Base-by-base conservation (phyloP, 805 yeast genomes). In the Ogataea nitratoaversa region DNA sequence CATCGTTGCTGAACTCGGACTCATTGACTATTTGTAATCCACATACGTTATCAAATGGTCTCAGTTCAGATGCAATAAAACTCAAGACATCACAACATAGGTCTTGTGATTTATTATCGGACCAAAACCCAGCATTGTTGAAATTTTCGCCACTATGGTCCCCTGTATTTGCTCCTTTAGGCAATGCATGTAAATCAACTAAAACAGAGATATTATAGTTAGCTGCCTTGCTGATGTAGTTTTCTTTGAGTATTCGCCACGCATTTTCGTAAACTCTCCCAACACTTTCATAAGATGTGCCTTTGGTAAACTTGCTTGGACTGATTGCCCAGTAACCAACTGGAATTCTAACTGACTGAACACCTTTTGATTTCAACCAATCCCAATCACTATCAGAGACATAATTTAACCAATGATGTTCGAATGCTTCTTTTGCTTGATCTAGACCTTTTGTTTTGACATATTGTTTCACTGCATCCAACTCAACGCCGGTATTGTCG, bases 21-120 rank as follows among this genome's bases (percentile, higher is more conserved):
- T 91, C 98, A 57, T 91, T 91, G 32, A 88, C 87, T 16, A 91
- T 68, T 65, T 91, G 95, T 44, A 91, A 59, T 1, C 90, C 98
- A 19, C 81, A 73, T 12, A 93, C 74, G 57, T 89, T 89, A 12
- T 82, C 93, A 49, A 62, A 70, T 0, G 54, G 34, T 7, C 37
- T 33, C 42, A 87, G 63, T 39, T 85, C 91, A 8, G 62, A 44
- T 8, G 88, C 89, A 36, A 86, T 66, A 46, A 74, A 84, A 32
- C 72, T 71, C 25, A 85, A 59, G 32, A 76, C 63, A 0, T 74
- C 70, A 13, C 78, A 54, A 9, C 82, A 76, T 22, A 68, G 53
- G 8, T 65, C 54, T 44, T 72, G 72, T 35, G 70, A 53, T 20
- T 68, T 53, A 27, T 61, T 50, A 32, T 66, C 59, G 30, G 49